These are phyloP conservation scores for Aspergillus fischeri DNA, from an alignment of 2,329 filamentous ascomycete species.

Conservation along the genomic window DNA sequence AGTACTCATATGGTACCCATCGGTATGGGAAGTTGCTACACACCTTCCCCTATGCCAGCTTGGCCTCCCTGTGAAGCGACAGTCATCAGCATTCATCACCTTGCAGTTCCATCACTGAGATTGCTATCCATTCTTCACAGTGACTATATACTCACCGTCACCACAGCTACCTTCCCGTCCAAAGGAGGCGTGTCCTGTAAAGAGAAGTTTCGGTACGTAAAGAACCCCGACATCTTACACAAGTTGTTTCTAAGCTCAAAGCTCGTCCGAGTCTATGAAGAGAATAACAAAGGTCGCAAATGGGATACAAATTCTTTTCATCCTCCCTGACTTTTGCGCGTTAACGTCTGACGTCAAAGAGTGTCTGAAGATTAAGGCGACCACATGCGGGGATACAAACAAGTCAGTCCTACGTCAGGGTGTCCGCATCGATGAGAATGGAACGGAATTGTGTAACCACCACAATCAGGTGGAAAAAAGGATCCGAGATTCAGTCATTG, in stretches of 20 bases:
- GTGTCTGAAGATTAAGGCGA: neutral
- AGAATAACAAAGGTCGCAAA: neutral
- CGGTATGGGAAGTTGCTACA: neutral
- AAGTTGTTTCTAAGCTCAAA: neutral
- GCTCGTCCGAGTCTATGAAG: neutral
- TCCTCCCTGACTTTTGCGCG: neutral
- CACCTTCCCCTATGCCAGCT: slow-evolving; percentile 27
- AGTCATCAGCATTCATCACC: neutral
- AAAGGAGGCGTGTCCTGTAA: slow-evolving; percentile 24
- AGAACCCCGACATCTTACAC: slow-evolving; percentile 21
- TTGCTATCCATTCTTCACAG: neutral
- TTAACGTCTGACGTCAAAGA: neutral
- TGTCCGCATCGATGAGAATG: neutral
- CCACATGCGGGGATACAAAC: neutral
- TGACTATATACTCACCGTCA: slow-evolving; percentile 21
- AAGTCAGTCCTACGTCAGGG: neutral
- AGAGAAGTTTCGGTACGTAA: slow-evolving; percentile 26
- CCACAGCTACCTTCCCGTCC: slow-evolving; percentile 24
- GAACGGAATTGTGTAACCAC: neutral
- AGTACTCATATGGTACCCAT: neutral
- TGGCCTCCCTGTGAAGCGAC: slow-evolving; percentile 20
- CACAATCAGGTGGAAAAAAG: neutral
- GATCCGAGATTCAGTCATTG: neutral
- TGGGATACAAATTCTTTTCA: neutral
- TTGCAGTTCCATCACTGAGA: neutral